A percentile compares a stretch with the other conserved stretches of the same genome.
phyloP scores from a whole-genome alignment of 768 basidiomycete species.

The Tulasnella sp. region DNA sequence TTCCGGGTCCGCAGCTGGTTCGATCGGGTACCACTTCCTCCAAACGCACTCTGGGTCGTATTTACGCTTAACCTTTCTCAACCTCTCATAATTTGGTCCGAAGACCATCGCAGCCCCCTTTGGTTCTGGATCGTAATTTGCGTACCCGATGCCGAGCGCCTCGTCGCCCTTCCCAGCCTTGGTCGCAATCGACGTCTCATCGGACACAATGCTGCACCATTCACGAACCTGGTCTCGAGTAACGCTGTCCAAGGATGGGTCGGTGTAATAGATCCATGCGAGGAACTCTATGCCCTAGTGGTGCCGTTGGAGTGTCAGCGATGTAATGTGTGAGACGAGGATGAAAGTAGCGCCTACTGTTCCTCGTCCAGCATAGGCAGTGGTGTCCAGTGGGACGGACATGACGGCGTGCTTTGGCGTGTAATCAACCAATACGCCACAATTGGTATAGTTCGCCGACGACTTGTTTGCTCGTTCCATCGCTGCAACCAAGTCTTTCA shows the following conservation, averaged over 20 bases:
- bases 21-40: slow-evolving; percentile 41
- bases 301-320: not conserved
- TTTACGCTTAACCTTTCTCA: slow-evolving; percentile 42
- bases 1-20: slow-evolving; percentile 36
- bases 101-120: slow-evolving; percentile 41
- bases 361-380: not conserved
- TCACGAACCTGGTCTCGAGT: not conserved
- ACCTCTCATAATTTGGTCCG: slow-evolving; percentile 41
- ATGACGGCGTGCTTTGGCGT: not conserved
- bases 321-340: not conserved
- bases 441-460: not conserved
- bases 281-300: not conserved
- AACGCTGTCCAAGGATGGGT: not conserved
- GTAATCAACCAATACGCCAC: slow-evolving; percentile 15
- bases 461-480: not conserved
- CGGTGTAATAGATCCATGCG: slow-evolving; percentile 2
- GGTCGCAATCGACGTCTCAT: not conserved
- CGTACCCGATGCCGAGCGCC: slow-evolving; percentile 1
- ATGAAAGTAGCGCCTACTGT: not conserved
- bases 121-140: not conserved
- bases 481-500: slow-evolving; percentile 8
- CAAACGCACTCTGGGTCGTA: slow-evolving; percentile 46
- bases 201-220: slow-evolving; percentile 14
- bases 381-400: not conserved
- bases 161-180: slow-evolving; percentile 2